Percentiles rank a stretch among this genome's conserved stretches.
Evolutionary conservation across 2,329 filamentous ascomycete species (phyloP).

Genomic region (Daldinia eschscholtzii): DNA sequence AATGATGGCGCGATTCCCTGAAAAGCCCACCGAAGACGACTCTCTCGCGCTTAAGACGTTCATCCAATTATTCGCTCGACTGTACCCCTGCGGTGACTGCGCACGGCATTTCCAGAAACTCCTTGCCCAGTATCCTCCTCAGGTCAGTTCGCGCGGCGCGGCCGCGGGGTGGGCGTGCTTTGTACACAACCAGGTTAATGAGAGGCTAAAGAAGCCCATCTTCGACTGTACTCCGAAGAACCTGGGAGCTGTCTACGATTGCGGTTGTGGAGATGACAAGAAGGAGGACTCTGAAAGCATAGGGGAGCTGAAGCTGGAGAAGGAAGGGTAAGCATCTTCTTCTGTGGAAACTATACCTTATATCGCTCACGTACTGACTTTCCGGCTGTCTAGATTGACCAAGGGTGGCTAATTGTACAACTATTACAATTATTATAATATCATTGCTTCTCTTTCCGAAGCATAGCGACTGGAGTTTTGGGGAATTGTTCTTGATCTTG

Average conservation of each 20-base stretch:
- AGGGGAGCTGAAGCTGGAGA: constrained; percentile 50
- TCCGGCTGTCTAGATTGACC: constrained; percentile 27
- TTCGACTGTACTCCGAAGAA: constrained; percentile 71
- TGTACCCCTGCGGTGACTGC: constrained; percentile 79
- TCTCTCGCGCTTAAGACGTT: constrained; percentile 73
- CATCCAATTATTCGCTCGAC: constrained; percentile 74
- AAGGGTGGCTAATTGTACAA: constrained; percentile 33
- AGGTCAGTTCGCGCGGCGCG: constrained; percentile 72
- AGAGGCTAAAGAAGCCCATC: constrained; percentile 69
- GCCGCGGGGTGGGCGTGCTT: constrained; percentile 77
- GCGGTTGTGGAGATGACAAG: constrained; percentile 76
- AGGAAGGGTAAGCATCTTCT: constrained; percentile 43
- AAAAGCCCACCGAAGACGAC: constrained; percentile 72
- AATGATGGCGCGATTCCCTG: constrained; percentile 77
- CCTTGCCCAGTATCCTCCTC: constrained; percentile 72
- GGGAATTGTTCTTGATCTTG: constrained; percentile 14
- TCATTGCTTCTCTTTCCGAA: constrained; percentile 9
- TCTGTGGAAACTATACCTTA: not conserved
- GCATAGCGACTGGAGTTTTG: constrained; percentile 37
- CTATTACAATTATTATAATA: too few species aligned
- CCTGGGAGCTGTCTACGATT: constrained; percentile 79
- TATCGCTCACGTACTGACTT: constrained; percentile 17
- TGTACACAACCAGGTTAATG: constrained; percentile 76
- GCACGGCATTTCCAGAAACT: constrained; percentile 75
- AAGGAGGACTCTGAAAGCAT: constrained; percentile 53